A percentile compares a stretch with the other conserved stretches of the same genome.
phyloP scores from a whole-genome alignment of 2,329 filamentous ascomycete genomes.

The Aureobasidium sp. region DNA sequence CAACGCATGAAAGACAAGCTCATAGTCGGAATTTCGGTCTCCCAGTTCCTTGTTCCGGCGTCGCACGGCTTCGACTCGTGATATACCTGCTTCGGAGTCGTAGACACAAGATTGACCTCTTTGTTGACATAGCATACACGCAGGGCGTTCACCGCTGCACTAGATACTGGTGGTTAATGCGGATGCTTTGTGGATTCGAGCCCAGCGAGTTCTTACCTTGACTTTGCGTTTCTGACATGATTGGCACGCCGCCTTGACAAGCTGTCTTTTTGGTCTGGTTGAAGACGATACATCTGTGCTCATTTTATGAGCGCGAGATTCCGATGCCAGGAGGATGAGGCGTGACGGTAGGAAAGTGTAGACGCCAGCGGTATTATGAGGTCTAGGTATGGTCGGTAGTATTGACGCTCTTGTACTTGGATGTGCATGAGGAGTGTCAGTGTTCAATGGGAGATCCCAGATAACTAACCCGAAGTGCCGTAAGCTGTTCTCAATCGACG shows the following conservation, averaged over 20 bases:
- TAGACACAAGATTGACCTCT: slow-evolving; percentile 10
- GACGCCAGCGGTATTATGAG: neutral
- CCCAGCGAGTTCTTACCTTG: neutral
- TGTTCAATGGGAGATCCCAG: neutral
- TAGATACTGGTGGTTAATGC: neutral
- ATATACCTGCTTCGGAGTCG: slow-evolving; percentile 10
- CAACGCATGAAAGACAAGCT: slow-evolving; percentile 1
- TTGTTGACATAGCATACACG: slow-evolving; percentile 10
- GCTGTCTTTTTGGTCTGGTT: slow-evolving; percentile 8
- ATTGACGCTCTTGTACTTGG: neutral
- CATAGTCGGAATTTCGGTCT: slow-evolving; percentile 11
- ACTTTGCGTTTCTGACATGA: slow-evolving; percentile 15
- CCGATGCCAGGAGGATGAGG: neutral
- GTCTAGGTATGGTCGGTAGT: neutral
- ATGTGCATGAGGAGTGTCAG: neutral
- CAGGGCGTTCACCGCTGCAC: slow-evolving; percentile 14
- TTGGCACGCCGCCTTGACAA: slow-evolving; percentile 13
- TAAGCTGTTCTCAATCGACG: slow-evolving; percentile 5
- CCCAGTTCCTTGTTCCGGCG: slow-evolving; percentile 11
- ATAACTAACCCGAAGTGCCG: neutral
- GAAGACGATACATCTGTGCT: neutral
- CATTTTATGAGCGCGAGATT: neutral
- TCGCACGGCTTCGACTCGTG: slow-evolving; percentile 9
- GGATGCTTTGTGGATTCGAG: neutral
- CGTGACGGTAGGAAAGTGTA: neutral